Evolutionary conservation across 208 protist species (phyloP), one percentile per base, ranked within the genome.

Genomic region (Trypanosoma cruzi): DNA sequence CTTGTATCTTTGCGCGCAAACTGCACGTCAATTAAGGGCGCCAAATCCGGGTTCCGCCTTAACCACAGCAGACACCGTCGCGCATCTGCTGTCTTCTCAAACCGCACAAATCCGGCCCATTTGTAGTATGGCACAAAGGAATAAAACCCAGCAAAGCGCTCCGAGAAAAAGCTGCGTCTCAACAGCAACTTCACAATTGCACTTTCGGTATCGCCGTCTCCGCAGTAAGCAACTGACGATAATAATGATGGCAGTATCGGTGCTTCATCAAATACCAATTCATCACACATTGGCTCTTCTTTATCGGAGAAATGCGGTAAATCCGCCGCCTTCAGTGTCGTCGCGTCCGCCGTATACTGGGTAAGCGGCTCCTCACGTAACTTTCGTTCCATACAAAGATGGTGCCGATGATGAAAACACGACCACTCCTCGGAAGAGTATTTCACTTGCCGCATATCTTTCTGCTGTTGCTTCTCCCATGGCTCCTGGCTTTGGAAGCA

Each of bases 1-100:
- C 63, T 36, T 42, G 68, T 86, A 40, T 91, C 77, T 10, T 74
- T 62, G 8, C 79, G 63, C 0, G 86, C 80, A 34, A 86, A 81
- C 49, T 81, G 52, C 14, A 89, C 81, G 18, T 59, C 26, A 54
- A 89, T 64, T 3, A 80, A 29, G 16, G 34, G 44, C 64, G 50
- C 58, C 18, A 88, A 34, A 29, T 64, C 54, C 24, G 48, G 65
- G 1, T 84, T 66, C 34, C 56, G 48, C 32, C 75, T 57, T 67
- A 89, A 66, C 88, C 80, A 90, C 58, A 73, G 66, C 63, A 88
- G 49, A 67, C 88, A 93, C 50, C 68, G 74, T 24, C 57, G 71
- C 56, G 84, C 82, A 69, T 80, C 72, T 28, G 64, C 58, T 10
- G 64, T 34, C n/a, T 71, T 63, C 37, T 81, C 66, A 64, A 93